phyloP scores from a whole-genome alignment of 257 asterid genomes.

The Handroanthus guayacan region DNA sequence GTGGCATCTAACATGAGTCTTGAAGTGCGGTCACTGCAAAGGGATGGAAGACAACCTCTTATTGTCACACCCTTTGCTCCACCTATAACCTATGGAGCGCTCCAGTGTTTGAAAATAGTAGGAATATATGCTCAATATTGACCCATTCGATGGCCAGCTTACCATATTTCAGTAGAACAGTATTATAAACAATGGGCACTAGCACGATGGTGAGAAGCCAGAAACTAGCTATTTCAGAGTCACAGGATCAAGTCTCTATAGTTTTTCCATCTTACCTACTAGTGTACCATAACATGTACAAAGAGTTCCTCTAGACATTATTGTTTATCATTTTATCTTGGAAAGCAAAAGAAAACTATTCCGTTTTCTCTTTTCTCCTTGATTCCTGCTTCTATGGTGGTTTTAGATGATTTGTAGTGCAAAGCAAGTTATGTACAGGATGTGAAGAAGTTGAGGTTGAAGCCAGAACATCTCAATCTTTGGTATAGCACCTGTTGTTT shows the following conservation, averaged over 20 bases:
- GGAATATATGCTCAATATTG: slow-evolving; percentile 31
- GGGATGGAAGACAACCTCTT: slow-evolving; percentile 30
- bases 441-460: not conserved
- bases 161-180: not conserved
- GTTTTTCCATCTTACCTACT: slow-evolving; percentile 12
- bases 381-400: not conserved
- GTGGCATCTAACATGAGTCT: slow-evolving; percentile 19
- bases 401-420: not conserved
- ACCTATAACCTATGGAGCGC: not conserved
- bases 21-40: slow-evolving; percentile 25
- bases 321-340: too few relatives aligned
- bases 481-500: not conserved
- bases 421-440: not conserved
- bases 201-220: slow-evolving; percentile 22
- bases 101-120: not conserved
- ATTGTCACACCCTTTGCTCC: slow-evolving; percentile 16
- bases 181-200: slow-evolving; percentile 7
- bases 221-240: slow-evolving; percentile 25
- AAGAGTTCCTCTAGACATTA: slow-evolving; percentile 23
- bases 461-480: not conserved
- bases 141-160: slow-evolving; percentile 38
- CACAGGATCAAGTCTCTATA: slow-evolving; percentile 22
- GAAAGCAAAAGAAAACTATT: too few relatives aligned
- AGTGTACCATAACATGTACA: slow-evolving; percentile 45
- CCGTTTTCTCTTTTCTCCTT: not conserved